Evolutionary conservation across 1,284 basidiomycete species (phyloP).

Genomic region (Chalciporus sp.): DNA sequence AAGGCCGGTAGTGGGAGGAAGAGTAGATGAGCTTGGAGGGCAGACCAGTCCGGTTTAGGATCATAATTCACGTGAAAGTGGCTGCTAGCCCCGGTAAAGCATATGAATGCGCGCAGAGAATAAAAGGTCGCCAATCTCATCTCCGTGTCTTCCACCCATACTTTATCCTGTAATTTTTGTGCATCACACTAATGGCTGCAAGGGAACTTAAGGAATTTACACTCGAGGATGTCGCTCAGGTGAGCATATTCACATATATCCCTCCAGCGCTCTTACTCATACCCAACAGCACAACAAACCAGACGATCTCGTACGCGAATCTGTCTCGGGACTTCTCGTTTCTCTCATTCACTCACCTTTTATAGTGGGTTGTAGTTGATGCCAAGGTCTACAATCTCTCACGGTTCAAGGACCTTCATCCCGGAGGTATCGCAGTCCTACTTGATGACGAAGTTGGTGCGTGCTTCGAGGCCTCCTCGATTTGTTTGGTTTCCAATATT

Average conservation of each 20-base stretch:
- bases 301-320: slow-evolving; percentile 52
- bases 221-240: slow-evolving; percentile 44
- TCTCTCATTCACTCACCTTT: slow-evolving; percentile 12
- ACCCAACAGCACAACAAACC: slow-evolving; percentile 58
- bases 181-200: slow-evolving; percentile 33
- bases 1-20: too few species aligned
- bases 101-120: slow-evolving; percentile 2
- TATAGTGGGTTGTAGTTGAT: slow-evolving; percentile 84
- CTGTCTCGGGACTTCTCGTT: background rate
- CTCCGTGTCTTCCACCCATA: background rate
- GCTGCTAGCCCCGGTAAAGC: background rate
- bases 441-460: slow-evolving; percentile 72
- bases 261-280: slow-evolving; percentile 1
- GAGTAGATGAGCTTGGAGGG: too few species aligned
- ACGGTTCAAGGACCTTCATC: slow-evolving; percentile 79
- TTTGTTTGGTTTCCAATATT: slow-evolving; percentile 8
- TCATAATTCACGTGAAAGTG: slow-evolving; percentile 16
- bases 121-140: slow-evolving; percentile 14
- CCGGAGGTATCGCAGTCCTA: slow-evolving; percentile 79
- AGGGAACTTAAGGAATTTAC: slow-evolving; percentile 40
- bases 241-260: background rate
- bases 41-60: background rate
- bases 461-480: slow-evolving; percentile 26
- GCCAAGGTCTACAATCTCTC: slow-evolving; percentile 81
- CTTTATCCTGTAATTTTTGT: background rate